These are phyloP conservation scores for Beta vulgaris DNA, from an alignment of 148 eudicot genomes.

Conservation along the genomic window DNA sequence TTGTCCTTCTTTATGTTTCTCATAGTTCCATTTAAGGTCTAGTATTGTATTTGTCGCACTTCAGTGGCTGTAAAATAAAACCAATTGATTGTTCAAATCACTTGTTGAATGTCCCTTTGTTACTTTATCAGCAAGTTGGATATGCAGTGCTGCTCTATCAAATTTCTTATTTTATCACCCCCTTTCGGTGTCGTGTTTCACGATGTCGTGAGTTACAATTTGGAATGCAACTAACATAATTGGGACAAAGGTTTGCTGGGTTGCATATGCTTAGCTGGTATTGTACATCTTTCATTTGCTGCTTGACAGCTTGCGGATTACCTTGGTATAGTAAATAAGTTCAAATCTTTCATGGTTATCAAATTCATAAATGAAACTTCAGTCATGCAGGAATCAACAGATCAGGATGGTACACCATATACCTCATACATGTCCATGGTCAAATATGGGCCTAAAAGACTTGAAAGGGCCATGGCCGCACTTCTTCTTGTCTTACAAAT, in stretches of 20 bases:
- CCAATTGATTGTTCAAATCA: background rate
- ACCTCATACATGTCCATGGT: slow-evolving; percentile 23
- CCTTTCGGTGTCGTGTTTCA: too few relatives aligned
- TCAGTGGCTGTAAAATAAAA: background rate
- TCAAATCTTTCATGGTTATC: slow-evolving; percentile 11
- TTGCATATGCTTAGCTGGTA: background rate
- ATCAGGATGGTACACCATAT: slow-evolving; percentile 23
- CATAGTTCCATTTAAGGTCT: background rate
- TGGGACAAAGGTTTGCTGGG: background rate
- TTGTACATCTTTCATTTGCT: background rate
- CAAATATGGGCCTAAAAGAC: slow-evolving; percentile 42
- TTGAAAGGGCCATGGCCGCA: slow-evolving; percentile 44
- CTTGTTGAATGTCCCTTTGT: background rate
- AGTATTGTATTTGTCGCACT: background rate
- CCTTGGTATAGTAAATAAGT: background rate
- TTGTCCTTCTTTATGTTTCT: background rate
- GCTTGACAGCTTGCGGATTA: background rate
- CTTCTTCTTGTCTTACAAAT: slow-evolving; percentile 52
- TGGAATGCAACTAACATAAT: background rate
- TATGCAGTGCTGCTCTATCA: background rate
- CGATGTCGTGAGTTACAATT: background rate
- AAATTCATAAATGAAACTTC: slow-evolving; percentile 36
- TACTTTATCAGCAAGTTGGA: background rate
- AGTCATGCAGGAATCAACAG: slow-evolving; percentile 64
- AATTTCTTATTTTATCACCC: background rate